Percentiles rank a stretch among this genome's conserved stretches.
Evolutionary conservation across 768 basidiomycete species (phyloP).

Genomic region (Galerina sulciceps): DNA sequence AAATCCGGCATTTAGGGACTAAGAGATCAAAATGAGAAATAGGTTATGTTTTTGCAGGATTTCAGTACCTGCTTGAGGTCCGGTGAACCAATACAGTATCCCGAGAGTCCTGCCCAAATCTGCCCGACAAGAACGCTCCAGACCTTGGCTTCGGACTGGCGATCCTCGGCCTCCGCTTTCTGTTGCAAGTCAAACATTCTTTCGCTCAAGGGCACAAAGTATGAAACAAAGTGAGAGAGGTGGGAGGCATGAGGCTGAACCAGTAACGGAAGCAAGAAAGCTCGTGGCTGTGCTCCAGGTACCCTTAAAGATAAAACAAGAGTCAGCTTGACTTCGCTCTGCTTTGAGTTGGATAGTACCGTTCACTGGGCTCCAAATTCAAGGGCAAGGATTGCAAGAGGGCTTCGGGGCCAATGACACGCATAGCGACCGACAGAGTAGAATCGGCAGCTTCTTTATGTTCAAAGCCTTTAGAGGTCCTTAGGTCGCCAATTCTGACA

Average conservation of each 20-base stretch:
- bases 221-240: slow-evolving; percentile 82
- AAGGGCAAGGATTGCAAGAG: slow-evolving; percentile 78
- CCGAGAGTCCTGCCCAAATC: slow-evolving; percentile 89
- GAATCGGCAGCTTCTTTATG: slow-evolving; percentile 87
- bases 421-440: slow-evolving; percentile 80
- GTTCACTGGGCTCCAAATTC: slow-evolving; percentile 80
- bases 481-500: slow-evolving; percentile 70
- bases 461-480: slow-evolving; percentile 84
- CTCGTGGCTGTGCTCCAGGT: slow-evolving; percentile 82
- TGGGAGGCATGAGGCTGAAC: slow-evolving; percentile 80
- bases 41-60: background rate
- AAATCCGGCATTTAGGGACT: slow-evolving; percentile 80
- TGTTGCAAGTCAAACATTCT: slow-evolving; percentile 89
- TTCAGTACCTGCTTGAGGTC: slow-evolving; percentile 68
- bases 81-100: slow-evolving; percentile 84
- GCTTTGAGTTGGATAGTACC: slow-evolving; percentile 49
- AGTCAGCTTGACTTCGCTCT: background rate
- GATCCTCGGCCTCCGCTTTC: slow-evolving; percentile 72
- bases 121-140: slow-evolving; percentile 95
- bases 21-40: slow-evolving; percentile 6
- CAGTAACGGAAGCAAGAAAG: slow-evolving; percentile 90
- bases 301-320: slow-evolving; percentile 43
- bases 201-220: slow-evolving; percentile 94
- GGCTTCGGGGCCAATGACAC: slow-evolving; percentile 82
- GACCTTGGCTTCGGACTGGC: slow-evolving; percentile 87